Evolutionary conservation across 2,329 filamentous ascomycete species (phyloP), one percentile per base, ranked within the genome.

Genomic region (Pleurostoma richardsiae): DNA sequence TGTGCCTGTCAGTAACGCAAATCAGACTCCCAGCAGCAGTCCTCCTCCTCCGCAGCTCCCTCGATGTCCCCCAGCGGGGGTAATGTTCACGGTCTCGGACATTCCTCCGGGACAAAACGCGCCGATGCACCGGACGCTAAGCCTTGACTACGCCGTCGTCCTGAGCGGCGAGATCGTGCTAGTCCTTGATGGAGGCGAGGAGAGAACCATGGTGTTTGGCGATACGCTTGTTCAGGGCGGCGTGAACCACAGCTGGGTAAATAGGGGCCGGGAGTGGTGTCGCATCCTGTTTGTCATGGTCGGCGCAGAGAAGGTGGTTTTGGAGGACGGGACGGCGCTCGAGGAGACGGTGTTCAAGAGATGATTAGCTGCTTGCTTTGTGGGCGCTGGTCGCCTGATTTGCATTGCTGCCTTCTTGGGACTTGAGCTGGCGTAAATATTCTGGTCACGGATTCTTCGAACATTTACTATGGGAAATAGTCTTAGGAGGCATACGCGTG

Each of bases 171-270:
- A 63, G 46, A 62, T 73, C 5, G 65, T 67, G 4, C 51, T 71
- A n/a, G 54, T 48, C 4, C 59, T 74, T 1, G 71, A 73, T 48
- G 55, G 59, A 4, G 69, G 70, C 5, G 68, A 67, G 42, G 68
- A 69, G 55, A 69, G 58, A 49, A 60, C 56, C 4, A 29, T 72
- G 3, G 49, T 49, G 29, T 53, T 56, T 3, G 69, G 69, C 8
- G 69, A 74, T 40, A 52, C 65, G n/a, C 56, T 71, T 31, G 58
- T 73, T 0, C 65, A 72, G 54, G 58, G 66, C 39, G 72, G 72
- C 0, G 63, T 61, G 6, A 72, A 68, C 46, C 73, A 77, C 54
- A 56, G 58, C 8, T 77, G 72, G 70, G 54, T 62, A 11, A 74
- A 76, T 48, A 59, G 63, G 11, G 60, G 61, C 0, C 51, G 59